Conservation (phyloP, 148 eudicot genomes). For the Rhododendron ovatum region DNA sequence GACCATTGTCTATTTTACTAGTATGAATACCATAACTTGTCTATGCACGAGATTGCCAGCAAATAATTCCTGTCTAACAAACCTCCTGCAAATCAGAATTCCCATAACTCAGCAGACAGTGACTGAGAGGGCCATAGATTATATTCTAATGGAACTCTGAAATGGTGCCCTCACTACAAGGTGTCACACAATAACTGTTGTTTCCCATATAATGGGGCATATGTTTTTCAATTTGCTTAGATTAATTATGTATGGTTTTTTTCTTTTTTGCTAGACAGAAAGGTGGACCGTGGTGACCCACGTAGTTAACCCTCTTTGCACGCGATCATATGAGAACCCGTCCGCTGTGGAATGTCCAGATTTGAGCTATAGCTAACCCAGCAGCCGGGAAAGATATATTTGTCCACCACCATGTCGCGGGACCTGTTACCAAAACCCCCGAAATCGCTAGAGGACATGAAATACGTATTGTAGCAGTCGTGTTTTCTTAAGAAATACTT, state of each 20-base stretch:
- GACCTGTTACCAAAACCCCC: background rate
- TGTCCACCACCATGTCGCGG: background rate
- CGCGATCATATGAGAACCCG: background rate
- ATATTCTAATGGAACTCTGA: background rate
- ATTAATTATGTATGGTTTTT: background rate
- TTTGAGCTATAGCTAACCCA: background rate
- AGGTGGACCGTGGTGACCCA: background rate
- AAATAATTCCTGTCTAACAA: background rate
- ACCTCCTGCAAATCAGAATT: background rate
- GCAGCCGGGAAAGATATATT: background rate
- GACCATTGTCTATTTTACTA: no score
- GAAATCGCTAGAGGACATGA: background rate
- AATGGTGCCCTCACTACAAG: conserved; percentile 1
- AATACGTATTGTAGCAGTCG: background rate
- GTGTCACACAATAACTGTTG: background rate
- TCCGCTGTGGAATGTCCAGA: background rate
- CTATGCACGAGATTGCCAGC: background rate
- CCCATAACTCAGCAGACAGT: background rate
- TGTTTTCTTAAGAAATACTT: background rate
- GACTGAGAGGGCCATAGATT: background rate
- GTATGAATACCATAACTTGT: no score
- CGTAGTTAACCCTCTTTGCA: background rate
- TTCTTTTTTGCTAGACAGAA: background rate
- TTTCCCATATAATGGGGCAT: conserved; percentile 6
- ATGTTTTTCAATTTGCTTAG: background rate